phyloP scores from a whole-genome alignment of 2,329 filamentous ascomycete genomes.

The Cladosporium colombiae region DNA sequence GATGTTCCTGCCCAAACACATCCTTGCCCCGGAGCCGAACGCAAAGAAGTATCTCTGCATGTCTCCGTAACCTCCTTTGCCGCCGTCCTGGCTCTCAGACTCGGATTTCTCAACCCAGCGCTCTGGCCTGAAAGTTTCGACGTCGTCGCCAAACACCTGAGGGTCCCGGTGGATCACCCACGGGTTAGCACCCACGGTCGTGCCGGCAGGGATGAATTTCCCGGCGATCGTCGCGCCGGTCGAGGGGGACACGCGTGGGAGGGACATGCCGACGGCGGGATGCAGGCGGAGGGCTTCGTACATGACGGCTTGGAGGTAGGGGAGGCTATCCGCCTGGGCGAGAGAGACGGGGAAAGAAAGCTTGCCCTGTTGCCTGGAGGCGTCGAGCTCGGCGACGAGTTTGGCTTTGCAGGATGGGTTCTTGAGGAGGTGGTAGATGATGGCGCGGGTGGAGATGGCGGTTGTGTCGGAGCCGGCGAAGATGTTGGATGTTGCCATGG shows the following conservation, averaged over 20 bases:
- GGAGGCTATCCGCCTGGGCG: constrained; percentile 18
- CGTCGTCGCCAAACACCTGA: constrained; percentile 36
- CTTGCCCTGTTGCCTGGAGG: constrained; percentile 26
- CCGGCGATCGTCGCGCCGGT: constrained; percentile 41
- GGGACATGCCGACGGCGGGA: constrained; percentile 43
- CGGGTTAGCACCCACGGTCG: constrained; percentile 36
- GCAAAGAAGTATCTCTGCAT: constrained; percentile 39
- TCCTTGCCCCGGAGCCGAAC: constrained; percentile 37
- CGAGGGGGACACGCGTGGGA: constrained; percentile 43
- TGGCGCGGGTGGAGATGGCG: constrained; percentile 40
- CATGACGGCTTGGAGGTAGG: constrained; percentile 47
- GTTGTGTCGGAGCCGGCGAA: constrained; percentile 48
- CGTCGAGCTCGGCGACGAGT: constrained; percentile 41
- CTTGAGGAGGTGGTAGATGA: constrained; percentile 43
- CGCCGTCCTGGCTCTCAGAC: constrained; percentile 41
- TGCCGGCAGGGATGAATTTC: constrained; percentile 39
- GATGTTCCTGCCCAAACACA: constrained; percentile 36
- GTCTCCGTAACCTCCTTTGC: constrained; percentile 19
- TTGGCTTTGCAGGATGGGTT: constrained; percentile 34
- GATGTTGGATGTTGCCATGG: constrained; percentile 41
- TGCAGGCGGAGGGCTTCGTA: constrained; percentile 47
- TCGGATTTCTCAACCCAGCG: constrained; percentile 37
- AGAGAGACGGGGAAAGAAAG: constrained; percentile 31
- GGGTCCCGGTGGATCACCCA: constrained; percentile 38
- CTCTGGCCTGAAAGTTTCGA: constrained; percentile 40